Base-by-base conservation (phyloP, 352 stramenopile genomes). In the Pythium chondricola region DNA sequence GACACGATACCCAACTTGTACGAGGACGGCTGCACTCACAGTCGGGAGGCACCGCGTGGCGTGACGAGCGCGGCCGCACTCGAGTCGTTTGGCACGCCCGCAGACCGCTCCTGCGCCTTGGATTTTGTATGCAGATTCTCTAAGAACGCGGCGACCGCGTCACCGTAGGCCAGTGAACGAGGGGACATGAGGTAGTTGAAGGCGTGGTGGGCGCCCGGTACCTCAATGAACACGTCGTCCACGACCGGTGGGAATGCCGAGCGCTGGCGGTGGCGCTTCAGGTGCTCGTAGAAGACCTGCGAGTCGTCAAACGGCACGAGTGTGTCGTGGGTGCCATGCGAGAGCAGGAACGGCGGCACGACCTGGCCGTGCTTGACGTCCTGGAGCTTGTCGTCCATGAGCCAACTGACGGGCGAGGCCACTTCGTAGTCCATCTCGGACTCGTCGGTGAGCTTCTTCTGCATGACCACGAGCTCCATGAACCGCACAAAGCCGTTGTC, bases 151-250 rank as follows among this genome's bases (percentile, higher is more conserved):
- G 62, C 74, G 25, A 88, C 74, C 1, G 79, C 77, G 43, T 91
- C 74, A 2, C 73, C 71, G 48, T 84, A 77, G 2, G 79, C 79
- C 5, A 88, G 57, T 2, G 72, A 61, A 6, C 79, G 74, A 3
- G 77, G 79, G n/a, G 76, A 88, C 51, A 80, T 61, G 24, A 88
- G 56, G 56, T 77, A 83, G 60, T 88, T 87, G 62, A 91, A 91
- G 13, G 66, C 73, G 46, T 91, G 79, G 35, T 88, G 73, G 9
- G 74, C 69, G 2, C 67, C 66, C 0, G 77, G 74, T 6, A 91
- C 31, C 31, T 74, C 48, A 33, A 91, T 47, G 56, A 87, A 91
- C 14, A 85, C 53, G 40, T 91, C 79, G 14, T 58, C 43, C 16
- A 88, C 66, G 2, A 52, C 25, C 14, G 38, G 39, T 4, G 59